phyloP scores from a whole-genome alignment of 192 early-diverging fungal species.

The Entomortierella lignicola region DNA sequence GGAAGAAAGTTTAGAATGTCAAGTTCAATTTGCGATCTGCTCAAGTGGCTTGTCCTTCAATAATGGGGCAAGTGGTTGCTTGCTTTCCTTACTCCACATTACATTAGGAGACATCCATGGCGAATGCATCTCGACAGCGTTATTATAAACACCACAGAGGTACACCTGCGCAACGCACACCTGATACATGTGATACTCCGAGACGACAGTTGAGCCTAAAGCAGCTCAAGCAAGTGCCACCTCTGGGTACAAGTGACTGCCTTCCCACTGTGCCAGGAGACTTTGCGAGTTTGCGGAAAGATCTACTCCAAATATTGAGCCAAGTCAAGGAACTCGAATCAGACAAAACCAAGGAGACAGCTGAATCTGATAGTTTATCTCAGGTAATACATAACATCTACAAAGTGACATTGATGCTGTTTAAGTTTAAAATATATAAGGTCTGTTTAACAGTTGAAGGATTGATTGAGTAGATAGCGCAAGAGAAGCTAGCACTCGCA shows the following conservation, averaged over 20 bases:
- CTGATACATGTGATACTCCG: neutral
- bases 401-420: neutral
- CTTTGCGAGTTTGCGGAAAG: neutral
- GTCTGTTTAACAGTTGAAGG: neutral
- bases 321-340: constrained; percentile 8
- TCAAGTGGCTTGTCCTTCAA: constrained; percentile 6
- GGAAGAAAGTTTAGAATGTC: neutral
- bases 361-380: constrained; percentile 4
- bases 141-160: constrained; percentile 28
- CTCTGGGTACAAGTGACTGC: neutral
- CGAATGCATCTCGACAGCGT: constrained; percentile 26
- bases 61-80: neutral
- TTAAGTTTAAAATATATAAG: too few species aligned
- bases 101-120: constrained; percentile 11
- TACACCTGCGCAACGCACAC: neutral
- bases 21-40: neutral
- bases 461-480: constrained; percentile 6
- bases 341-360: neutral
- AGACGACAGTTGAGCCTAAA: neutral
- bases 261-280: neutral
- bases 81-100: neutral
- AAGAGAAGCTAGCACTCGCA: constrained; percentile 18
- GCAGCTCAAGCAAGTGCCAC: neutral
- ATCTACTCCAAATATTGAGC: constrained; percentile 5
- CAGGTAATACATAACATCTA: neutral